phyloP scores from a whole-genome alignment of 129 eudicot species.

The Arctium minus region DNA sequence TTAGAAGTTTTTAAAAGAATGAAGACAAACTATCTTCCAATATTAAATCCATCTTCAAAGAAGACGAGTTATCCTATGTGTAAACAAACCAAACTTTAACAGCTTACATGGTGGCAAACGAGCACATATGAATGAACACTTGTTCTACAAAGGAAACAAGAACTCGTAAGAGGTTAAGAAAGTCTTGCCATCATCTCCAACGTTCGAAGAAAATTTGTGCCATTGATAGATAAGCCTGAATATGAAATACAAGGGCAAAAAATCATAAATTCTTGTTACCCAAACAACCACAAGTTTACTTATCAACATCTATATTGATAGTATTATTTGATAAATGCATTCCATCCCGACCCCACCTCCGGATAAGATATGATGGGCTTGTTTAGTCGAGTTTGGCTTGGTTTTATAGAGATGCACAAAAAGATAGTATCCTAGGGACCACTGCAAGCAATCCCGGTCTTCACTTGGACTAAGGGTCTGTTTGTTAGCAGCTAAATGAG shows the following conservation, averaged over 20 bases:
- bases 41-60: not conserved
- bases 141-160: conserved; percentile 15
- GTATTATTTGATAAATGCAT: no score
- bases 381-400: no score
- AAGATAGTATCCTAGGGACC: no score
- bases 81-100: not conserved
- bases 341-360: no score
- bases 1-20: not conserved
- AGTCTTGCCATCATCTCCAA: conserved; percentile 20
- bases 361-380: no score
- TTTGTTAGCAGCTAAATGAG: no score
- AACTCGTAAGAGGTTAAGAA: conserved; percentile 7
- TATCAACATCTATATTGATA: not conserved
- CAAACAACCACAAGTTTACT: not conserved
- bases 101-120: conserved; percentile 28
- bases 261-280: not conserved
- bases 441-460: no score
- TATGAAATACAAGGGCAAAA: not conserved
- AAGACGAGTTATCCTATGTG: conserved; percentile 1
- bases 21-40: conserved; percentile 15
- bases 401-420: no score
- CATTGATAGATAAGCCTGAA: conserved; percentile 22
- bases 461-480: no score
- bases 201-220: conserved; percentile 1
- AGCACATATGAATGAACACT: conserved; percentile 7